These are phyloP conservation scores for Lactifluus echinatus DNA, from an alignment of 768 basidiomycete species.

Conservation along the genomic window DNA sequence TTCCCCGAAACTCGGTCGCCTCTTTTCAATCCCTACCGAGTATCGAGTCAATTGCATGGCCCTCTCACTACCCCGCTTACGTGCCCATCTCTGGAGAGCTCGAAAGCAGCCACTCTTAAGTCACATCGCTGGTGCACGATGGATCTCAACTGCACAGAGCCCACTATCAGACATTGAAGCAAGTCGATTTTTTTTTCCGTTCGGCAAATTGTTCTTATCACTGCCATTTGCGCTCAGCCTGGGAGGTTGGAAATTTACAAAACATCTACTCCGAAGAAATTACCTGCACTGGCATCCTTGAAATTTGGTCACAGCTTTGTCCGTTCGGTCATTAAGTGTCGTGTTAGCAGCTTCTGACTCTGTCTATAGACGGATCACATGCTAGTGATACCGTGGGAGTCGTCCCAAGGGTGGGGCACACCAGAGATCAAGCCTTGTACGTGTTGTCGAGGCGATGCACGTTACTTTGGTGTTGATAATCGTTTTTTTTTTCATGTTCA, in stretches of 20 bases:
- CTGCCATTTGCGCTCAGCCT: background rate
- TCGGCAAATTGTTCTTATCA: background rate
- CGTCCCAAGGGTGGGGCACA: slow-evolving; percentile 34
- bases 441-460: slow-evolving; percentile 14
- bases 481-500: background rate
- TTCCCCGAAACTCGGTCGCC: background rate
- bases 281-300: slow-evolving; percentile 9
- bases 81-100: background rate
- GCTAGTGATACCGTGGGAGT: slow-evolving; percentile 35
- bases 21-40: background rate
- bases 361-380: slow-evolving; percentile 31
- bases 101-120: background rate
- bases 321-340: background rate
- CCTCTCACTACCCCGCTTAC: slow-evolving; percentile 5
- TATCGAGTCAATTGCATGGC: slow-evolving; percentile 6
- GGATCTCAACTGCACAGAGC: slow-evolving; percentile 6
- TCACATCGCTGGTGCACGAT: slow-evolving; percentile 3
- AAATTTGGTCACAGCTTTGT: slow-evolving; percentile 21
- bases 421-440: slow-evolving; percentile 39
- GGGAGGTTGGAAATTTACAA: slow-evolving; percentile 7
- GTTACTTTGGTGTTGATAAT: background rate
- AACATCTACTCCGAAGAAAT: slow-evolving; percentile 7
- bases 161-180: slow-evolving; percentile 13
- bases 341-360: background rate
- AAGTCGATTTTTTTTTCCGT: background rate